Evolutionary conservation across 345 rosid species (phyloP), one percentile per base, ranked within the genome.

Genomic region (Physaria fendleri): DNA sequence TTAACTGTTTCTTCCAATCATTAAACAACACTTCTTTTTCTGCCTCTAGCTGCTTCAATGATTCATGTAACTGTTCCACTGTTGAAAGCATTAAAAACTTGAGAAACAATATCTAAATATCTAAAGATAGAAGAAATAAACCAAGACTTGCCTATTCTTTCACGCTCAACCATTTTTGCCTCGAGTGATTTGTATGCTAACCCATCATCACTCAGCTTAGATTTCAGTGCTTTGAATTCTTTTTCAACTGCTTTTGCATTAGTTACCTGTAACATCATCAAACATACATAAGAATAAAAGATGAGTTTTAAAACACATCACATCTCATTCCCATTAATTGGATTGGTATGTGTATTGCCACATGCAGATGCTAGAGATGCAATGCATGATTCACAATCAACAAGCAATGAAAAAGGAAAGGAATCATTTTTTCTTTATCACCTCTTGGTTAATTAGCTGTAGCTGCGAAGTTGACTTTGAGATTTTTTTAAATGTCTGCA

Each of bases 371-470:
- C 16, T 23, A 24, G 30, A 62, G 48, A 42, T 52, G 5, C 35
- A 34, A 39, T 17, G 5, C 27, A 44, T 45, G 16, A 21, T 29
- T 37, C 44, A 53, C 11, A 48, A 16, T 32, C 21, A 46, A 63
- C 10, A 62, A 33, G 15, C 16, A 41, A 33, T 14, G 40, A 56
- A 62, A 61, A 67, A 45, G 54, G 6, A 35, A 13, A 14, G 3
- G 7, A 16, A 2, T 6, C 1, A n/a, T 2, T 15, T 11, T 38
- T 45, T 2, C 27, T 35, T 33, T 51, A 66, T 35, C 56, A 87
- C 99, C 90, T 87, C 88, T 75, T 90, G 92, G 17, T 79, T 74
- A 42, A 87, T 77, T 53, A 79, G 65, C 74, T 87, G 87, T 85
- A 89, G 82, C 74, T 74, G 87, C 56, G 72, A 66, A 15, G 78